Base-by-base conservation (phyloP, 768 basidiomycete species). In the Hericium coralloides region DNA sequence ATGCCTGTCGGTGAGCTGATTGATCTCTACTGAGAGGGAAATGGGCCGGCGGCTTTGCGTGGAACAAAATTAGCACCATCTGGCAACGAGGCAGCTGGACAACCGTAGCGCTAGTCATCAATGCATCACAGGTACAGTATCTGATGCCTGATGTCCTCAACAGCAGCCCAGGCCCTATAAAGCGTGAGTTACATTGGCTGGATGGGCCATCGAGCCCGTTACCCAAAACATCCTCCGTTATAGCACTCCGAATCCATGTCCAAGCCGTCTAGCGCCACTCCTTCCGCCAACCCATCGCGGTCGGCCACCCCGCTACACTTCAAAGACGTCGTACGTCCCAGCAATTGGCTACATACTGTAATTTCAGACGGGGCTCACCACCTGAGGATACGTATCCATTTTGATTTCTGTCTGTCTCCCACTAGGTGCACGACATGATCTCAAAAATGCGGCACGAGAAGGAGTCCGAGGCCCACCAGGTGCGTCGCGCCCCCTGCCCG, bases 391-490 rank as follows among this genome's bases (percentile, higher is more conserved):
- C 38, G 18, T 38, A 38, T 51, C 43, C 64, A 67, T 78, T 59
- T 59, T 77, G 59, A 38, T 47, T 54, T 41, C 23, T 55, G 31
- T 54, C 48, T 23, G 41, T 58, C 36, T 49, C 81, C 45, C 72
- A 78, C 26, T 83, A 90, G 86, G 81, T 88, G 31, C 76, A 77
- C 59, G 83, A 86, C 66, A 83, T 76, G 39, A 79, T 89, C 69
- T 84, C 78, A 62, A 79, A 81, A 57, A 78, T 79, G 71, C 84
- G 76, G 63, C 80, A 87, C 55, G 92, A 94, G 67, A 81, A 84
- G 59, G 87, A 93, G 54, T 93, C 92, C 1, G 90, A 93, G 71
- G 92, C 92, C 9, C 92, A 95, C 69, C 83, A 84, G 76, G 91
- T 87, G 64, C 47, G 23, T 57, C 47, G n/a, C 41, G 41, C 20